Evolutionary conservation across 2,329 filamentous ascomycete species (phyloP).

Genomic region (Rutstroemia sp.): DNA sequence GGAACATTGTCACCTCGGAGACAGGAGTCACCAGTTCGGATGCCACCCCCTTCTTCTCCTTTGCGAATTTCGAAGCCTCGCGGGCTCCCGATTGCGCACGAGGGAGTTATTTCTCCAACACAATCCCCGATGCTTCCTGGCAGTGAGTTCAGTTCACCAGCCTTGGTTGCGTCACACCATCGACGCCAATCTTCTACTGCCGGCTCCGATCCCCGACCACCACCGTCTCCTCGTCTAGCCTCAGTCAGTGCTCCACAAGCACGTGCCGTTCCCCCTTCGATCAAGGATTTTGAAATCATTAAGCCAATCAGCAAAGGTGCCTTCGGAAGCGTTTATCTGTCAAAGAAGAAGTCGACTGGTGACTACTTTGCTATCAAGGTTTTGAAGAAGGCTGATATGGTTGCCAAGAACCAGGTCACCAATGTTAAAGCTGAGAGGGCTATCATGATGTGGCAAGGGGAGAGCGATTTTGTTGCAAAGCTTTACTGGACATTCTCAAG

Average conservation of each 20-base stretch:
- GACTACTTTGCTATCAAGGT: slow-evolving; percentile 99
- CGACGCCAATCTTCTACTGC: slow-evolving; percentile 87
- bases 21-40: slow-evolving; percentile 80
- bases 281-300: slow-evolving; percentile 99
- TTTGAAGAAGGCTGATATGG: slow-evolving; percentile 99
- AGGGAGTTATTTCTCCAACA: slow-evolving; percentile 73
- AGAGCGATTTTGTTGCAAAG: slow-evolving; percentile 98
- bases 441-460: slow-evolving; percentile 99
- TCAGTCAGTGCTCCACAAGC: slow-evolving; percentile 74
- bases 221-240: slow-evolving; percentile 74
- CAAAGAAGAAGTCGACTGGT: slow-evolving; percentile 96
- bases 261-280: slow-evolving; percentile 84
- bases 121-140: slow-evolving; percentile 80
- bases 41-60: slow-evolving; percentile 71
- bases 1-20: slow-evolving; percentile 72
- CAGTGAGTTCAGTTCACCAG: slow-evolving; percentile 74
- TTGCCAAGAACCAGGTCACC: slow-evolving; percentile 97
- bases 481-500: slow-evolving; percentile 99
- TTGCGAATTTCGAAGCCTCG: slow-evolving; percentile 80
- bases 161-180: slow-evolving; percentile 61
- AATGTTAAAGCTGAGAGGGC: slow-evolving; percentile 98
- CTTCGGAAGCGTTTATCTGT: slow-evolving; percentile 94
- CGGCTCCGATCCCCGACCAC: slow-evolving; percentile 60
- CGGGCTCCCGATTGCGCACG: slow-evolving; percentile 48
- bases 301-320: slow-evolving; percentile 99